Conservation (phyloP, 495 filamentous ascomycete genomes). For the Daldinia childiae region DNA sequence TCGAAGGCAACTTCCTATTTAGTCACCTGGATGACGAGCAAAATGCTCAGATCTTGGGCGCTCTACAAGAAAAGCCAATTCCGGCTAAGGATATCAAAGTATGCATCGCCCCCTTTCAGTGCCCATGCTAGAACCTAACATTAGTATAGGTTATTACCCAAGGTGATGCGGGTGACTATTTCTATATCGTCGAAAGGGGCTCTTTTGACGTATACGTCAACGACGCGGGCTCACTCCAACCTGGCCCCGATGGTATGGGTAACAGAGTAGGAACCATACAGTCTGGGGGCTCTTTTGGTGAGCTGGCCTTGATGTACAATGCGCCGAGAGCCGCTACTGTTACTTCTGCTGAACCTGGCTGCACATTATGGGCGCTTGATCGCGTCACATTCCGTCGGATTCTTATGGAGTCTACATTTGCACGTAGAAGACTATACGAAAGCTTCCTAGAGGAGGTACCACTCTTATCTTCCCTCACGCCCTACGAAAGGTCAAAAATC, state of each 20-base stretch:
- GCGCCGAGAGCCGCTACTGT: conserved; percentile 97
- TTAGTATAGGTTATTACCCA: conserved; percentile 80
- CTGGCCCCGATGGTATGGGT: conserved; percentile 86
- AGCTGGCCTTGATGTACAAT: conserved; percentile 98
- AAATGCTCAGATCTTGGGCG: conserved; percentile 83
- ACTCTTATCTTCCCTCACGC: conserved; percentile 81
- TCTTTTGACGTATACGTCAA: conserved; percentile 94
- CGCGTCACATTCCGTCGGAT: conserved; percentile 97
- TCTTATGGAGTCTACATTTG: conserved; percentile 97
- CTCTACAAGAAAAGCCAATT: conserved; percentile 92
- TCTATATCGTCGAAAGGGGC: conserved; percentile 95
- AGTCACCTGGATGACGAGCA: conserved; percentile 94
- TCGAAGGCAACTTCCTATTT: conserved; percentile 92
- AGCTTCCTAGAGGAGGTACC: conserved; percentile 97
- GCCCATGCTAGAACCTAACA: conserved; percentile 19
- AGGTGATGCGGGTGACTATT: conserved; percentile 95
- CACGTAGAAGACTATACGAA: conserved; percentile 95
- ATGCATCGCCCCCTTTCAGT: not conserved
- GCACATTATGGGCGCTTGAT: conserved; percentile 92
- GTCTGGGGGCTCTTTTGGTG: conserved; percentile 94
- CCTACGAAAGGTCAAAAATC: conserved; percentile 95
- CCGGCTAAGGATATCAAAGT: conserved; percentile 92
- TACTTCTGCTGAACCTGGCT: conserved; percentile 78
- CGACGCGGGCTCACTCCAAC: conserved; percentile 75
- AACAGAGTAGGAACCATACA: conserved; percentile 82